Evolutionary conservation across 1,284 basidiomycete species (phyloP).

Genomic region (Sporisorium scitamineum): DNA sequence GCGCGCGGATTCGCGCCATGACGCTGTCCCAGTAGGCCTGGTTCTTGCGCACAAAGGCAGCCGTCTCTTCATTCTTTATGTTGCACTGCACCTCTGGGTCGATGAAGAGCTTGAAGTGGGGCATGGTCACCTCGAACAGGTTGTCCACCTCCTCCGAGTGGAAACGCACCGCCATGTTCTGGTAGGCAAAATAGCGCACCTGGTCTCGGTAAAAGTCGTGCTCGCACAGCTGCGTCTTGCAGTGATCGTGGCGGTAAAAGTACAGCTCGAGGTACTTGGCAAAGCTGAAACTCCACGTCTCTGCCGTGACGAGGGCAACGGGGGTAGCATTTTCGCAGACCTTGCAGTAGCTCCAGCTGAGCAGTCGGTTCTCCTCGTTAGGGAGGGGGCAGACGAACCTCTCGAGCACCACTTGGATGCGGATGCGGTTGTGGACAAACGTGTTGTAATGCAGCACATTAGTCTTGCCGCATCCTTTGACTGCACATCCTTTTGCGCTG

Average conservation of each 20-base stretch:
- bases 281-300: conserved; percentile 92
- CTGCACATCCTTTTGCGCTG: conserved; percentile 78
- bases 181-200: conserved; percentile 87
- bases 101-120: conserved; percentile 86
- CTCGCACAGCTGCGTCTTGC: conserved; percentile 81
- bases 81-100: conserved; percentile 85
- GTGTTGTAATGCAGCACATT: conserved; percentile 86
- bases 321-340: conserved; percentile 74
- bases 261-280: conserved; percentile 92
- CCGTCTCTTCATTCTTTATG: conserved; percentile 90
- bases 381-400: conserved; percentile 69
- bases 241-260: conserved; percentile 86
- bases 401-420: conserved; percentile 77
- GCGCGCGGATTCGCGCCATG: conserved; percentile 72
- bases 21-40: conserved; percentile 75
- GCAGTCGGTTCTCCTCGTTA: conserved; percentile 77
- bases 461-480: conserved; percentile 84
- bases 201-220: conserved; percentile 96
- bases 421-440: conserved; percentile 87
- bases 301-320: conserved; percentile 88
- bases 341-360: conserved; percentile 92
- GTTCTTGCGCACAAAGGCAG: conserved; percentile 80
- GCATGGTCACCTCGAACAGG: conserved; percentile 84
- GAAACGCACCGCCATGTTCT: conserved; percentile 82
- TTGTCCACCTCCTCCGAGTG: conserved; percentile 85